Evolutionary conservation across 805 yeast species (phyloP).

Genomic region (Pichia exigua): DNA sequence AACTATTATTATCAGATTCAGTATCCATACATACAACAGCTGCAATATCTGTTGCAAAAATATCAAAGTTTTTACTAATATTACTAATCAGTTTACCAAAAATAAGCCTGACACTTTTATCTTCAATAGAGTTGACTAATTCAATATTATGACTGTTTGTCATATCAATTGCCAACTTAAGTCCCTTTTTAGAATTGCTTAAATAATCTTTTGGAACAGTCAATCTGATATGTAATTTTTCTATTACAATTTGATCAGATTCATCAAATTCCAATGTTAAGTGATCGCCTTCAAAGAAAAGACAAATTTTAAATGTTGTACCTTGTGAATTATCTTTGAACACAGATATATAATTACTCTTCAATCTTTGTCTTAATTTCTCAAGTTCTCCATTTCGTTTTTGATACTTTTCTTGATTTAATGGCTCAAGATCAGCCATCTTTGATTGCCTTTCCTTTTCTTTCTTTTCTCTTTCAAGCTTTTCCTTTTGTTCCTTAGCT

Average conservation of each 20-base stretch:
- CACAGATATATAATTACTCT: conserved; percentile 13
- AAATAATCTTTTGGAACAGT: conserved; percentile 28
- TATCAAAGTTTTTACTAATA: conserved; percentile 24
- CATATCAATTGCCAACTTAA: conserved; percentile 28
- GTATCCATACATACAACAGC: conserved; percentile 5
- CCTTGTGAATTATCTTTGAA: conserved; percentile 25
- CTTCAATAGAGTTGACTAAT: conserved; percentile 23
- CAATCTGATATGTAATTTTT: conserved; percentile 23
- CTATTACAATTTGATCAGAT: conserved; percentile 20
- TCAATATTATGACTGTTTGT: conserved; percentile 21
- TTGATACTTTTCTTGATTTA: conserved; percentile 8
- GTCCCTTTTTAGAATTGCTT: conserved; percentile 18
- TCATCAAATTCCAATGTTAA: conserved; percentile 27
- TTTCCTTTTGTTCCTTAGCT: neutral
- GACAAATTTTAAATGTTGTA: conserved; percentile 22
- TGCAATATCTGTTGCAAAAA: conserved; percentile 17
- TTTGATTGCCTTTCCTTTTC: conserved; percentile 3
- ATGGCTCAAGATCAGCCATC: neutral
- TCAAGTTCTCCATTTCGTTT: conserved; percentile 21
- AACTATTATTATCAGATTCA: neutral
- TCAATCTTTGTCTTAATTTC: conserved; percentile 23
- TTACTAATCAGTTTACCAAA: conserved; percentile 27
- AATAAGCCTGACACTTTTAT: conserved; percentile 23
- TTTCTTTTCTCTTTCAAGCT: conserved; percentile 1
- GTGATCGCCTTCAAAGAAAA: conserved; percentile 22